phyloP scores from a whole-genome alignment of 2,329 filamentous ascomycete species.

The Dothidotthia symphoricarpi region DNA sequence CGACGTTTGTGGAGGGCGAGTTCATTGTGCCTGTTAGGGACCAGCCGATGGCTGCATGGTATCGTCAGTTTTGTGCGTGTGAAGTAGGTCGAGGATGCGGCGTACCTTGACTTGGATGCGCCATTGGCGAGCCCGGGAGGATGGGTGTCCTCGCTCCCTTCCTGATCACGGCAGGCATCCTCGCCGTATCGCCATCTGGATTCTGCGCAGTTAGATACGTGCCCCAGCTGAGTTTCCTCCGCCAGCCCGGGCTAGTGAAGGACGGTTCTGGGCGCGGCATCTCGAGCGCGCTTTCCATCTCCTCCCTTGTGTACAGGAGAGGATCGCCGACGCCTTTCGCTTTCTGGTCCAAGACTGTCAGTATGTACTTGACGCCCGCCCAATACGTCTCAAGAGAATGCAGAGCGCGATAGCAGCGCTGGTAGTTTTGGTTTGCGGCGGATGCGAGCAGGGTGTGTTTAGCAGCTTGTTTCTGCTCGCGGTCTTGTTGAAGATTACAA shows the following conservation, averaged over 20 bases:
- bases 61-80: slow-evolving; percentile 1
- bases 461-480: slow-evolving; percentile 48
- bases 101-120: slow-evolving; percentile 53
- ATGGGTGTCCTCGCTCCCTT: slow-evolving; percentile 29
- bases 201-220: slow-evolving; percentile 41
- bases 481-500: slow-evolving; percentile 15
- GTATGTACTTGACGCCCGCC: slow-evolving; percentile 82
- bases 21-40: slow-evolving; percentile 85
- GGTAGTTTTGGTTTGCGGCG: slow-evolving; percentile 82
- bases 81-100: too few species aligned
- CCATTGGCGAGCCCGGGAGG: slow-evolving; percentile 47
- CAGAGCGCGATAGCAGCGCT: slow-evolving; percentile 79
- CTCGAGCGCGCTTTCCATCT: slow-evolving; percentile 70
- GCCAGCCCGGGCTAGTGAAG: slow-evolving; percentile 54
- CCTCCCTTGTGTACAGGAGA: slow-evolving; percentile 64
- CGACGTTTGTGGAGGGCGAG: slow-evolving; percentile 78
- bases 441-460: slow-evolving; percentile 77
- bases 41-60: slow-evolving; percentile 66
- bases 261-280: slow-evolving; percentile 51
- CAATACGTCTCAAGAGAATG: slow-evolving; percentile 80
- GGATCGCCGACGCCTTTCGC: slow-evolving; percentile 82
- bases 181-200: slow-evolving; percentile 29
- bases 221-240: slow-evolving; percentile 47
- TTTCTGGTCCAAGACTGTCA: slow-evolving; percentile 83
- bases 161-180: slow-evolving; percentile 33